A percentile compares a stretch with the other conserved stretches of the same genome.
These are phyloP conservation scores for Pseudotsuga menziesii DNA, from an alignment of 75 land plant species.

Conservation along the genomic window DNA sequence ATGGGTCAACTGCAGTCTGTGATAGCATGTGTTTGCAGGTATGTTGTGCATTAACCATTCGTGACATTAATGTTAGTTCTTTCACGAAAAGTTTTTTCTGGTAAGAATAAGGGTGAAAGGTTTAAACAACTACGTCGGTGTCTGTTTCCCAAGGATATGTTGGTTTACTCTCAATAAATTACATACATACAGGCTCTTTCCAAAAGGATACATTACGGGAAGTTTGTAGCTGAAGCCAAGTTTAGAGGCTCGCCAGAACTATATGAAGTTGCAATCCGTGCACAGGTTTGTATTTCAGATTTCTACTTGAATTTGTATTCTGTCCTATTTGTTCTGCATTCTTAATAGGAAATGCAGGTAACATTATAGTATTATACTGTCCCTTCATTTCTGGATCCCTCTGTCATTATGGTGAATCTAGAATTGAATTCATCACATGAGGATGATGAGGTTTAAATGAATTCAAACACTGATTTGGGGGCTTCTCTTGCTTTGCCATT, in stretches of 20 bases:
- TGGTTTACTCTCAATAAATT: background rate
- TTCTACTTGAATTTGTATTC: background rate
- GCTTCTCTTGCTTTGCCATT: background rate
- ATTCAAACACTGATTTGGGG: background rate
- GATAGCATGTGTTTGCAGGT: constrained; percentile 96
- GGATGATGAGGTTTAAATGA: constrained; percentile 3
- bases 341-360: background rate
- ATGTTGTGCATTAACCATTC: background rate
- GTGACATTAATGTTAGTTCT: background rate
- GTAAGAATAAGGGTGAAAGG: background rate
- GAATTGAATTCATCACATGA: background rate
- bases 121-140: no score
- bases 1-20: constrained; percentile 89
- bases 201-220: constrained; percentile 92
- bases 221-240: constrained; percentile 90
- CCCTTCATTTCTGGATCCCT: background rate
- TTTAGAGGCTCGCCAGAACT: constrained; percentile 61
- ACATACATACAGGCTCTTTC: constrained; percentile 67
- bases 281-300: constrained; percentile 43
- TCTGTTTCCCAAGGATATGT: background rate
- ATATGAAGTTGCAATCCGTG: constrained; percentile 56
- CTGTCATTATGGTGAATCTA: background rate
- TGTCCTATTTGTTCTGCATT: background rate
- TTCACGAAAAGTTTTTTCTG: background rate
- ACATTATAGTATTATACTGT: background rate